Evolutionary conservation across 345 rosid genomes (phyloP).

Genomic region (Lumnitzera littorea): DNA sequence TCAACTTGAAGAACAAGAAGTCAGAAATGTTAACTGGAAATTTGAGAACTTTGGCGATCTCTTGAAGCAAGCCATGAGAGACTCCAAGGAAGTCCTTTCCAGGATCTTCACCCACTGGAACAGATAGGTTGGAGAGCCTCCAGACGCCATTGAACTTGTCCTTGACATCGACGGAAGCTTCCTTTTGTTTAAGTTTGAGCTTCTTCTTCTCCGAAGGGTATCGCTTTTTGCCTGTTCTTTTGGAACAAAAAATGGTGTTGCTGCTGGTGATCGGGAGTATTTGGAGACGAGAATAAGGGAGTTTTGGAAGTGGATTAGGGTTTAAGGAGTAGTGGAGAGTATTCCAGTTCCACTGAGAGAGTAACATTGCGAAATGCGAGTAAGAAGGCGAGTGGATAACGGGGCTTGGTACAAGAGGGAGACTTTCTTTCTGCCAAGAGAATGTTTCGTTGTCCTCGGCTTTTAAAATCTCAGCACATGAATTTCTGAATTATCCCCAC

Average conservation of each 20-base stretch:
- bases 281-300: not conserved
- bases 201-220: slow-evolving; percentile 96
- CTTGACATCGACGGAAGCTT: slow-evolving; percentile 33
- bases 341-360: slow-evolving; percentile 11
- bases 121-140: slow-evolving; percentile 77
- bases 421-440: too few relatives aligned
- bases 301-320: slow-evolving; percentile 8
- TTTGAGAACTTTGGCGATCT: slow-evolving; percentile 68
- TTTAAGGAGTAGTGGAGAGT: slow-evolving; percentile 9
- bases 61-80: slow-evolving; percentile 66
- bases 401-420: not conserved
- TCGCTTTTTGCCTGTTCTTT: slow-evolving; percentile 78
- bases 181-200: slow-evolving; percentile 52
- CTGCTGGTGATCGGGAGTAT: slow-evolving; percentile 15
- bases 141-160: slow-evolving; percentile 78
- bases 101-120: slow-evolving; percentile 65
- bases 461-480: too few relatives aligned
- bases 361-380: slow-evolving; percentile 19
- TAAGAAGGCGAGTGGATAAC: not conserved
- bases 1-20: not conserved
- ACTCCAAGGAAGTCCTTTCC: slow-evolving; percentile 70
- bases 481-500: too few relatives aligned
- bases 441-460: too few relatives aligned
- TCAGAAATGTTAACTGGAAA: slow-evolving; percentile 45
- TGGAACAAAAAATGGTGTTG: slow-evolving; percentile 35